Evolutionary conservation across 2,329 filamentous ascomycete species (phyloP).

Genomic region (Aspergillus sp.): DNA sequence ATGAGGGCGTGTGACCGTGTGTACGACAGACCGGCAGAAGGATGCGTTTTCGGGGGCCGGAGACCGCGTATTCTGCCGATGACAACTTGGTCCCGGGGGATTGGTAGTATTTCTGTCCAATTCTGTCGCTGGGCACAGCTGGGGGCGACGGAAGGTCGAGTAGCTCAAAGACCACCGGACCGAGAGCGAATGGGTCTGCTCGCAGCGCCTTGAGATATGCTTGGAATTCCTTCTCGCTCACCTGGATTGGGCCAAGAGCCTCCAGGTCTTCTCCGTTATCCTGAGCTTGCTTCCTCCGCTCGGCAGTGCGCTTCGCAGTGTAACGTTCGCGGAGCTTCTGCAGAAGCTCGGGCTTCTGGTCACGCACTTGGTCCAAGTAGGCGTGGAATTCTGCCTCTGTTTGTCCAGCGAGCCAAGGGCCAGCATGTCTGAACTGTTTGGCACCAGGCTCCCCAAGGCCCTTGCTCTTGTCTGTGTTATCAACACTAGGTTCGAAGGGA

Average conservation of each 20-base stretch:
- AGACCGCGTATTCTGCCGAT: constrained; percentile 39
- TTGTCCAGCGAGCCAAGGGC: constrained; percentile 56
- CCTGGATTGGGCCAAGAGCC: constrained; percentile 19
- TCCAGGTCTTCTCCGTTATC: constrained; percentile 36
- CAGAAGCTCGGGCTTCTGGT: constrained; percentile 35
- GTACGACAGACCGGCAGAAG: constrained; percentile 61
- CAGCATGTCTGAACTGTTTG: constrained; percentile 53
- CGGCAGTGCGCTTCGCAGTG: constrained; percentile 26
- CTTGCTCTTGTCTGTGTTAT: constrained; percentile 41
- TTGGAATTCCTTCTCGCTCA: constrained; percentile 43
- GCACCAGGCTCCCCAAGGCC: constrained; percentile 25
- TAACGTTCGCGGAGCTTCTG: constrained; percentile 31
- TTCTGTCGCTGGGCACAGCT: constrained; percentile 30
- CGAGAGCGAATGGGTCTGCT: constrained; percentile 41
- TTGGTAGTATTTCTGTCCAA: constrained; percentile 30
- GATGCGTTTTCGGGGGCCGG: constrained; percentile 59
- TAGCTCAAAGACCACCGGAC: constrained; percentile 50
- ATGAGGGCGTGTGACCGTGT: constrained; percentile 51
- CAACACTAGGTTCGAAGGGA: constrained; percentile 38
- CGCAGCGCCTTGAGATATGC: constrained; percentile 42
- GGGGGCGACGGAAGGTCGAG: constrained; percentile 51
- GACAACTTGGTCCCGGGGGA: constrained; percentile 30
- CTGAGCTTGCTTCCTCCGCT: constrained; percentile 33
- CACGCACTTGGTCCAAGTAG: constrained; percentile 45
- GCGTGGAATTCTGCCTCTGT: constrained; percentile 50